phyloP scores from a whole-genome alignment of 2,329 filamentous ascomycete species.

The Fusarium marasasianum region DNA sequence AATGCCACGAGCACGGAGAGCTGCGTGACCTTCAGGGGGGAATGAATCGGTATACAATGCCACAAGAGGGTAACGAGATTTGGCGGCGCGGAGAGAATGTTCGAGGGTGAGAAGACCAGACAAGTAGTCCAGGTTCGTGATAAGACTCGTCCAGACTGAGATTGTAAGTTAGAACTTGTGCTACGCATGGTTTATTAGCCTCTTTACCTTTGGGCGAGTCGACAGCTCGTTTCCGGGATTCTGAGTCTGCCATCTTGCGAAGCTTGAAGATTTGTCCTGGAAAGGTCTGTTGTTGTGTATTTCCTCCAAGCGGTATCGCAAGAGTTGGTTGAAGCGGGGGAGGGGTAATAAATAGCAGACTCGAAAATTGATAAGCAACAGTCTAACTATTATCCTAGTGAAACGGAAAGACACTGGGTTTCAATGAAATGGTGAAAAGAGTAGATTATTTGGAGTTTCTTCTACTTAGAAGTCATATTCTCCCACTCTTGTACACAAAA shows the following conservation, averaged over 20 bases:
- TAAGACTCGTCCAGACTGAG: constrained; percentile 85
- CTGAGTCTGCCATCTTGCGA: constrained; percentile 34
- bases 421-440: background rate
- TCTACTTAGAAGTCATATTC: background rate
- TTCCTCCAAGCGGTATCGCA: background rate
- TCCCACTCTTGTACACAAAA: background rate
- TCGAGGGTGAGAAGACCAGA: constrained; percentile 84
- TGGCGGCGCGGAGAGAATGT: constrained; percentile 73
- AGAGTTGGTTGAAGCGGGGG: constrained; percentile 12
- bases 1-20: constrained; percentile 75
- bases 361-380: background rate
- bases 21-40: constrained; percentile 72
- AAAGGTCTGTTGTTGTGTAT: background rate
- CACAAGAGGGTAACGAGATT: constrained; percentile 79
- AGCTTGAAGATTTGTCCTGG: background rate
- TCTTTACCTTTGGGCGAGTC: constrained; percentile 52
- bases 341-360: constrained; percentile 7
- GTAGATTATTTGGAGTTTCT: background rate
- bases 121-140: constrained; percentile 86
- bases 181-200: background rate
- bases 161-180: constrained; percentile 1
- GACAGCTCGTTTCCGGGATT: constrained; percentile 44
- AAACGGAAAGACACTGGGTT: background rate
- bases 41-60: constrained; percentile 85
- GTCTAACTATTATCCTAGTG: background rate